Base-by-base conservation (phyloP, 1,284 basidiomycete species). In the Papiliotrema fonsecae region DNA sequence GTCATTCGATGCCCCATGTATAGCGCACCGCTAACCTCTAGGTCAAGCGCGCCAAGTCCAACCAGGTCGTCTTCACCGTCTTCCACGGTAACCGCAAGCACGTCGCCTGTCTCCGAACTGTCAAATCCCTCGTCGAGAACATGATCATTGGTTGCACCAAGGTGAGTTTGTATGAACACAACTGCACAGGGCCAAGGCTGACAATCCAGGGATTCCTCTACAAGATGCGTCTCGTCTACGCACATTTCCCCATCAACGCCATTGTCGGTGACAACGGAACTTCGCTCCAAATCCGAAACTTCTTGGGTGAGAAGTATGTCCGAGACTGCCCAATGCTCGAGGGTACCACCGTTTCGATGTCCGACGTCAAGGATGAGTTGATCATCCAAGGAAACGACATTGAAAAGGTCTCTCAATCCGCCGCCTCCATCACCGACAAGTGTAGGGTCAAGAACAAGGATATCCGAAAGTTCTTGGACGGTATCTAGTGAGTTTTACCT, bases 221-320 rank as follows among this genome's bases (percentile, higher is more conserved):
- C 85, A 98, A 98, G 86, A 94, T 97, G 91, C 88, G 90, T 68
- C 81, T 93, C 32, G 96, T 98, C 52, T 99, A 98, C 75, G 96
- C 96, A 69, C 96, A 99, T 82, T 99, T 99, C 82, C 96, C 96
- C 60, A 97, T 99, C 82, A 98, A 99, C 82, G 87, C 89, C 74
- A 97, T 98, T 76, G 91, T 97, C 71, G 85, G 87, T 74, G 85
- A 87, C 38, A 78, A 78, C 64, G 90, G 89, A 51, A 73, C 73
- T 49, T 79, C 84, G 47, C 76, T 97, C 53, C 94, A 98, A 77
- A 98, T 99, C 78, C 86, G 97, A 69, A 98, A 98, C 81, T 98
- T 97, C 81, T 80, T 74, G 60, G 75, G 75, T 50, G 76, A 76
- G 69, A 76, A 94, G 88, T 85, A 84, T 66, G 89, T 96, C 59